A percentile compares a stretch with the other conserved stretches of the same genome.
These are phyloP conservation scores for Hymenoscyphus albidus DNA, from an alignment of 2,329 filamentous ascomycete species.

Conservation along the genomic window DNA sequence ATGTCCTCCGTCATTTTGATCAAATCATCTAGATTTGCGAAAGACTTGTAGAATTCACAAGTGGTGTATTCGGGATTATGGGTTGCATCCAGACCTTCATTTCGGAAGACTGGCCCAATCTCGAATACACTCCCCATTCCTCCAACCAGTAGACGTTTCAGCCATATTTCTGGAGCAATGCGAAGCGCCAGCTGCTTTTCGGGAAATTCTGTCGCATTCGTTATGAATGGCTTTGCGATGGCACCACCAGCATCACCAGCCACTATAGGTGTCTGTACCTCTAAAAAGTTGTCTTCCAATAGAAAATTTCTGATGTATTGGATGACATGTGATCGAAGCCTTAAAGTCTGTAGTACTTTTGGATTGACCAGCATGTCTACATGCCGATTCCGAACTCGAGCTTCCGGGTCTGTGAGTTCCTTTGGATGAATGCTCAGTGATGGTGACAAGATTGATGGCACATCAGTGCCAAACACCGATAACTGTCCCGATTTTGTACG, in stretches of 20 bases:
- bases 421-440: constrained; percentile 76
- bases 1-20: constrained; percentile 73
- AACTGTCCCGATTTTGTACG: constrained; percentile 71
- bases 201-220: constrained; percentile 70
- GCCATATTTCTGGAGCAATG: constrained; percentile 91
- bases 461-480: constrained; percentile 62
- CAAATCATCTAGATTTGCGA: constrained; percentile 70
- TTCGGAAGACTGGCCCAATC: constrained; percentile 87
- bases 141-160: constrained; percentile 87
- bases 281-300: constrained; percentile 67
- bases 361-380: constrained; percentile 80
- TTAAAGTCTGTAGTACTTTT: constrained; percentile 63
- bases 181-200: constrained; percentile 70
- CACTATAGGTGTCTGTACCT: constrained; percentile 89
- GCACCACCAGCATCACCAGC: constrained; percentile 82
- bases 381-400: constrained; percentile 72
- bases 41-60: constrained; percentile 94
- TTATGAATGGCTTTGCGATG: constrained; percentile 80
- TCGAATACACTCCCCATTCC: constrained; percentile 89
- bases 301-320: constrained; percentile 72
- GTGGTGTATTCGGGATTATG: constrained; percentile 98
- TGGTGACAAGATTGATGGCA: constrained; percentile 73
- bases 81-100: constrained; percentile 85
- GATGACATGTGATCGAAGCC: constrained; percentile 70
- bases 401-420: constrained; percentile 65